Evolutionary conservation across 1,284 basidiomycete species (phyloP).

Genomic region (Rhodotorula mucilaginosa): DNA sequence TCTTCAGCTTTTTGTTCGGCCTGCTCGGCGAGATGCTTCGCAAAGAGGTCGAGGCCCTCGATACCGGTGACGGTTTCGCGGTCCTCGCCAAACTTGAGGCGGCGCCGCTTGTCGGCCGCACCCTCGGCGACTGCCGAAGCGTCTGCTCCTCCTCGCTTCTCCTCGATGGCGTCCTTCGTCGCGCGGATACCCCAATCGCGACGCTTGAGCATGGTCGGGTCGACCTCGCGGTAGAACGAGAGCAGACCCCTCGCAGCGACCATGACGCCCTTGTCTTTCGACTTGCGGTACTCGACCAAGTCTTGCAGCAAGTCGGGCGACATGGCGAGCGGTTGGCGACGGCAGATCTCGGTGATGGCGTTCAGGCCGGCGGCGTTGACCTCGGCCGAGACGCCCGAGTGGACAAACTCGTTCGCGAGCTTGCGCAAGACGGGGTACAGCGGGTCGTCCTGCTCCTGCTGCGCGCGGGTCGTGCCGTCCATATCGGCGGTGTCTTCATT

Average conservation of each 20-base stretch:
- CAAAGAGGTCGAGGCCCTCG: slow-evolving; percentile 82
- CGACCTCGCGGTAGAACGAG: slow-evolving; percentile 92
- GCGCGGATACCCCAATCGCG: slow-evolving; percentile 64
- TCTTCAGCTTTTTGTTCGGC: slow-evolving; percentile 43
- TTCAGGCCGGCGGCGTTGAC: slow-evolving; percentile 96
- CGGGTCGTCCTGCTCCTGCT: slow-evolving; percentile 57
- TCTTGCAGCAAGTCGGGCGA: slow-evolving; percentile 89
- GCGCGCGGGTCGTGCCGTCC: neutral
- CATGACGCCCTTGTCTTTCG: slow-evolving; percentile 88
- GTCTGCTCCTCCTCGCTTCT: slow-evolving; percentile 40
- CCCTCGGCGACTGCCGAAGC: slow-evolving; percentile 36
- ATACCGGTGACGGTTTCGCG: slow-evolving; percentile 71
- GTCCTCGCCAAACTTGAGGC: slow-evolving; percentile 76
- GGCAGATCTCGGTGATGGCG: slow-evolving; percentile 86
- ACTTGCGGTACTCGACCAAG: slow-evolving; percentile 90
- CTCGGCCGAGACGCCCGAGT: slow-evolving; percentile 89
- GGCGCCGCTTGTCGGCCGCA: slow-evolving; percentile 1
- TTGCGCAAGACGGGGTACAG: slow-evolving; percentile 87
- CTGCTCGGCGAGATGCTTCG: slow-evolving; percentile 71
- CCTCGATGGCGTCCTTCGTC: slow-evolving; percentile 22
- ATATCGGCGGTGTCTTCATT: neutral
- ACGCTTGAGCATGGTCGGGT: slow-evolving; percentile 86
- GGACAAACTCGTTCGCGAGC: slow-evolving; percentile 92
- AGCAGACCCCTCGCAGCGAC: slow-evolving; percentile 83
- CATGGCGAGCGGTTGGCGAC: slow-evolving; percentile 94